These are phyloP conservation scores for Penicillium crystallinum DNA, from an alignment of 495 filamentous ascomycete genomes.

Conservation along the genomic window DNA sequence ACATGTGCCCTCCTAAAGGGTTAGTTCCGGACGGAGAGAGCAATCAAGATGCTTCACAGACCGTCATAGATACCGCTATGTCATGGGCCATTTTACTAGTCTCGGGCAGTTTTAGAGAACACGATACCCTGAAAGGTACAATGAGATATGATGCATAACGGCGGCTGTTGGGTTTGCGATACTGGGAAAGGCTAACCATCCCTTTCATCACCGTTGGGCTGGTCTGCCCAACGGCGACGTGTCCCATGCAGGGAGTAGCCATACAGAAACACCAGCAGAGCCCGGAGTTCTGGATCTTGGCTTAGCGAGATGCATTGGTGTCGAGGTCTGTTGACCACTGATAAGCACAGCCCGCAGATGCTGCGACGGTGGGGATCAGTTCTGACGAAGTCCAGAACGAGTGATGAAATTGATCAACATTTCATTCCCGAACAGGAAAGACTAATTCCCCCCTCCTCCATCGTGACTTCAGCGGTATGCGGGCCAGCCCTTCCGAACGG, in stretches of 20 bases:
- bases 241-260: slow-evolving; percentile 18
- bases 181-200: slow-evolving; percentile 20
- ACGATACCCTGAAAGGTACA: background rate
- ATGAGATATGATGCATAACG: slow-evolving; percentile 8
- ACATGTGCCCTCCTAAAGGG: slow-evolving; percentile 16
- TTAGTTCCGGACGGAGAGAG: slow-evolving; percentile 34
- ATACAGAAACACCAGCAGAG: slow-evolving; percentile 7
- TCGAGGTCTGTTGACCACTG: slow-evolving; percentile 10
- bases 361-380: background rate
- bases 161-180: slow-evolving; percentile 15
- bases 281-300: slow-evolving; percentile 12
- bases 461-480: slow-evolving; percentile 11
- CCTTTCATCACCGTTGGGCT: slow-evolving; percentile 17
- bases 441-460: background rate
- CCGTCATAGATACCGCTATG: slow-evolving; percentile 8
- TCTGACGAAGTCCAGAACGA: slow-evolving; percentile 1
- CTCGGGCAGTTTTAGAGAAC: background rate
- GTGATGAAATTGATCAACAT: slow-evolving; percentile 8
- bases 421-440: slow-evolving; percentile 1
- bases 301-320: slow-evolving; percentile 13
- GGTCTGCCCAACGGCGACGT: slow-evolving; percentile 21
- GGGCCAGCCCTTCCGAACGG: slow-evolving; percentile 17
- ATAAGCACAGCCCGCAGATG: slow-evolving; percentile 14
- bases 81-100: slow-evolving; percentile 5
- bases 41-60: slow-evolving; percentile 12